Conservation (phyloP, 2,329 filamentous ascomycete species). For the Sporothrix globosa region DNA sequence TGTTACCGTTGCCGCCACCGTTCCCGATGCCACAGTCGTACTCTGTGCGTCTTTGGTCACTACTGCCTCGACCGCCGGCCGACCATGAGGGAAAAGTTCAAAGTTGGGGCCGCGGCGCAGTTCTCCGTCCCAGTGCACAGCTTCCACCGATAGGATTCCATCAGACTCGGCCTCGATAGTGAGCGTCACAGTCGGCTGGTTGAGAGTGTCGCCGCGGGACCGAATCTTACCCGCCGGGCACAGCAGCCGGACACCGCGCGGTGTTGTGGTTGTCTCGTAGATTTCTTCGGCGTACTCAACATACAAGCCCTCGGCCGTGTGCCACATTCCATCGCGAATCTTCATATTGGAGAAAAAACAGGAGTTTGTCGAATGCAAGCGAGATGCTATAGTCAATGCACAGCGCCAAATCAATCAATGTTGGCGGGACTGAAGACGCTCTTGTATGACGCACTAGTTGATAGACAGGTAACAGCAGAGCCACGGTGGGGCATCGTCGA, state of each 20-base stretch:
- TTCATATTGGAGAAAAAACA: slow-evolving; percentile 50
- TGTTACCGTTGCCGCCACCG: slow-evolving; percentile 52
- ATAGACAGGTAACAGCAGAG: no score
- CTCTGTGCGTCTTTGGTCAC: slow-evolving; percentile 42
- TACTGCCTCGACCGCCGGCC: slow-evolving; percentile 49
- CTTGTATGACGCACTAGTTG: background rate
- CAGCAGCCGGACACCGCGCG: slow-evolving; percentile 56
- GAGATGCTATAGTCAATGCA: background rate
- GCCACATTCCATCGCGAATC: slow-evolving; percentile 70
- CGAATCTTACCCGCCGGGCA: slow-evolving; percentile 61
- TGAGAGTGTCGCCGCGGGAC: slow-evolving; percentile 59
- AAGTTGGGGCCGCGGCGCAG: slow-evolving; percentile 58
- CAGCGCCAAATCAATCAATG: background rate
- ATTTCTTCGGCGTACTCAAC: slow-evolving; percentile 70
- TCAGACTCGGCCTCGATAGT: slow-evolving; percentile 61
- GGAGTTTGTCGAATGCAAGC: background rate
- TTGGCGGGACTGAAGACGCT: background rate
- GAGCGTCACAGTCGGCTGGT: slow-evolving; percentile 57
- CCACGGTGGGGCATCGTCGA: background rate
- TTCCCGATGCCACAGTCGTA: slow-evolving; percentile 56
- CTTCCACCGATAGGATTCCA: slow-evolving; percentile 63
- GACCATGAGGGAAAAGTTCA: slow-evolving; percentile 59
- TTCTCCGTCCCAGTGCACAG: slow-evolving; percentile 61
- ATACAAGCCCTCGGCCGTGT: slow-evolving; percentile 61
- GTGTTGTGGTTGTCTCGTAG: slow-evolving; percentile 54